Evolutionary conservation across 441 rosid genomes (phyloP), one percentile per base, ranked within the genome.

Genomic region (Bruguiera hainesii): DNA sequence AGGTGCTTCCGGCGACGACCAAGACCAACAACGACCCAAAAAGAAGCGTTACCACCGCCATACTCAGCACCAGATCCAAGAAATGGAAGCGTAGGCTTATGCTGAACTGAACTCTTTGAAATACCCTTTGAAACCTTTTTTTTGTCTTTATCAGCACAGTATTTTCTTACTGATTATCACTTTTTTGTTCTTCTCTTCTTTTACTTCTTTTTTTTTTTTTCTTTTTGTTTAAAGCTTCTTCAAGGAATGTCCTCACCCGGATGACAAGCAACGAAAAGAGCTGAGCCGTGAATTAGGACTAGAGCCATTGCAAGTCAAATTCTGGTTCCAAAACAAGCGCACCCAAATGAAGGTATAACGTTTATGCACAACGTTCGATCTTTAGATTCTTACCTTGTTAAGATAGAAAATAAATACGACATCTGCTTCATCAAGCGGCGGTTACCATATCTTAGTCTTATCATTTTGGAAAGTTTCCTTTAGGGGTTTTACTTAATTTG

Each of bases 261-360:
- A 94, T 76, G 99, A 89, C 73, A 91, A 88, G 78, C 99, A 91
- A 69, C 82, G 98, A 79, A 91, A 85, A 65, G 89, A 84, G 11
- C 81, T 94, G 3, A 81, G 96, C 78, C 79, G 84, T 19, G 87
- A 88, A 67, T 77, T 94, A 85, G 98, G 87, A 77, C 63, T 94
- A 37, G 90, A 85, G 63, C 93, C 88, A 57, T 78, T 85, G 79
- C 99, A 94, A 71, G 83, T 94, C 80, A 94, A 94, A 61, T 94
- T 89, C 64, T 91, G 99, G 97, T 89, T 89, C 86, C 97, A 94
- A 71, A 93, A 93, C 84, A 94, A 91, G 77, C 96, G 96, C 63
- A 94, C 98, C 71, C 98, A 94, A 69, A 83, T 80, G 82, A 94
- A 94, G 99, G 99, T 86, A 61, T 28, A 31, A 60, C 33, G 9